Evolutionary conservation across 148 eudicot species (phyloP).

Genomic region (Vaccinium corymbosum): DNA sequence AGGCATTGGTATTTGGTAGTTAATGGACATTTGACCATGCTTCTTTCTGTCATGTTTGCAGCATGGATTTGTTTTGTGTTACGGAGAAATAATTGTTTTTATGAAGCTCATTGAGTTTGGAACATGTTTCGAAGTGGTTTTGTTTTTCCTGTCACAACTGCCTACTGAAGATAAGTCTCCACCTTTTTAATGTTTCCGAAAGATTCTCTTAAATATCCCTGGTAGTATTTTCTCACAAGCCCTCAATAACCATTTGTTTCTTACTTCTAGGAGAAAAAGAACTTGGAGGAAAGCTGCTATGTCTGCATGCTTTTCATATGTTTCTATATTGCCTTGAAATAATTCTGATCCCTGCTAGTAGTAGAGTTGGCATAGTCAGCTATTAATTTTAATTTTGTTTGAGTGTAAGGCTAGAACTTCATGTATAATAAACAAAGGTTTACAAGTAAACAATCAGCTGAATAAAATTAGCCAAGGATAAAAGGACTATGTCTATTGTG

Average conservation of each 20-base stretch:
- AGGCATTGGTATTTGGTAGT: slow-evolving; percentile 2
- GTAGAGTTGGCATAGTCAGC: background rate
- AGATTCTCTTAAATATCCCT: background rate
- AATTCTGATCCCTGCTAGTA: background rate
- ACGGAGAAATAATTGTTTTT: background rate
- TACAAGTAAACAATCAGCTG: background rate
- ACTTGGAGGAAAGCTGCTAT: background rate
- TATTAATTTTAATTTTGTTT: background rate
- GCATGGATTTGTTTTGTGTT: background rate
- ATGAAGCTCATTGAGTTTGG: slow-evolving; percentile 6
- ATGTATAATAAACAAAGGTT: background rate
- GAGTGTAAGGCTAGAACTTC: background rate
- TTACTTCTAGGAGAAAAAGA: background rate
- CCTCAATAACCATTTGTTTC: background rate
- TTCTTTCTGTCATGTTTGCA: background rate
- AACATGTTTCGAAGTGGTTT: background rate
- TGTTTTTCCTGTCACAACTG: background rate
- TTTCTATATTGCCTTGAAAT: background rate
- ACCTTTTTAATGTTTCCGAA: background rate
- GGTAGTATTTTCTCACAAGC: background rate
- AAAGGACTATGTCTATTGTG: background rate
- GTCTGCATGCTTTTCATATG: background rate
- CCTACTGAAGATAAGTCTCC: slow-evolving; percentile 6
- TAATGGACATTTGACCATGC: slow-evolving; percentile 9
- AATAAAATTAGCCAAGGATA: background rate